These are phyloP conservation scores for Calcarisporium arbuscula DNA, from an alignment of 2,329 filamentous ascomycete species.

Conservation along the genomic window DNA sequence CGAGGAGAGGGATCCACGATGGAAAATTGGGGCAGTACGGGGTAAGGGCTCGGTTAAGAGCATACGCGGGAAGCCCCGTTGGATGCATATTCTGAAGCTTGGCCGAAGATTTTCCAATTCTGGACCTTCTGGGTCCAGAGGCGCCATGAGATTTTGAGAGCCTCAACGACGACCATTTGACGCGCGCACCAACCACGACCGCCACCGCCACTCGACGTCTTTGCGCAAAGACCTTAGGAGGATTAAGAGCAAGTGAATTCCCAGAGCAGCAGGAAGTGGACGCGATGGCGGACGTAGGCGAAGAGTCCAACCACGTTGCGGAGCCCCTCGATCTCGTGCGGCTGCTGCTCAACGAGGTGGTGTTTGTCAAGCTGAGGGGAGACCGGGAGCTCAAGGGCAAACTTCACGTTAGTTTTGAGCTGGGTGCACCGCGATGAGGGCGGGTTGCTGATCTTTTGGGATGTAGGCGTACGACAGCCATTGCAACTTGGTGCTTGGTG, in stretches of 20 bases:
- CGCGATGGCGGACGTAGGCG: slow-evolving; percentile 81
- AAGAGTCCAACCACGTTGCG: slow-evolving; percentile 65
- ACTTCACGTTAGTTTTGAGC: slow-evolving; percentile 64
- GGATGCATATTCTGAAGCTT: slow-evolving; percentile 1
- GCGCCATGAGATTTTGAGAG: slow-evolving; percentile 8
- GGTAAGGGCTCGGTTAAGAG: background rate
- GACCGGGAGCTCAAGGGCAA: slow-evolving; percentile 93
- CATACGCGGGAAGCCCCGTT: background rate
- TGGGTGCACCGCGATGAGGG: background rate
- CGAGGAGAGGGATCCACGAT: slow-evolving; percentile 2
- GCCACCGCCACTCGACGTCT: too few relatives aligned
- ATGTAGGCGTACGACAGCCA: slow-evolving; percentile 97
- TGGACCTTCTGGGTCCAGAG: too few relatives aligned
- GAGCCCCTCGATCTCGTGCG: slow-evolving; percentile 96
- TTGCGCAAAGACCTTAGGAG: too few relatives aligned
- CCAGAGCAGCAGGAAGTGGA: too few relatives aligned
- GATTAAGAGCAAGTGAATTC: too few relatives aligned
- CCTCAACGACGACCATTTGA: background rate
- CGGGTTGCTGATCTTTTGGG: slow-evolving; percentile 7
- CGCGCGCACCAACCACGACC: too few relatives aligned
- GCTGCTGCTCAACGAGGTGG: slow-evolving; percentile 87
- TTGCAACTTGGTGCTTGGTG: slow-evolving; percentile 92
- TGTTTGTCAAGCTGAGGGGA: slow-evolving; percentile 94
- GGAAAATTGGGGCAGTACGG: slow-evolving; percentile 8
- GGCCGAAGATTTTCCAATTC: slow-evolving; percentile 17